Conservation (phyloP, 2,329 filamentous ascomycete species). For the Herpotrichia juniperi region DNA sequence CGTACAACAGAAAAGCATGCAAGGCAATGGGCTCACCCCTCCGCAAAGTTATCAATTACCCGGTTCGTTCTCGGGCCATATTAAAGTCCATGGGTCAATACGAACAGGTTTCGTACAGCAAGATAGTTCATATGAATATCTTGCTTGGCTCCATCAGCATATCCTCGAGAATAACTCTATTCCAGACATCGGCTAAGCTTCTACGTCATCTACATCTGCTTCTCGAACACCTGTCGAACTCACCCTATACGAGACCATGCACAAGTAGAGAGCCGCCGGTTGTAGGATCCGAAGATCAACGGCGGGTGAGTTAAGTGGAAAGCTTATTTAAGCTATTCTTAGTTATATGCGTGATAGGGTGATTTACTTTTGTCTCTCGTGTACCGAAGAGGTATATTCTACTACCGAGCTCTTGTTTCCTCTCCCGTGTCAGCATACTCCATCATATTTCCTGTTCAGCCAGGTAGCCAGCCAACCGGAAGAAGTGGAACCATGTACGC, state of each 20-base stretch:
- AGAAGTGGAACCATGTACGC: background rate
- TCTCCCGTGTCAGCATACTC: background rate
- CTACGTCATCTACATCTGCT: background rate
- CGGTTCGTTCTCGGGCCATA: background rate
- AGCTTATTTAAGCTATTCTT: conserved; percentile 15
- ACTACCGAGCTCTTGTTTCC: background rate
- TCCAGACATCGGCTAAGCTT: background rate
- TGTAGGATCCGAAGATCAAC: background rate
- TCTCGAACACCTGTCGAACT: background rate
- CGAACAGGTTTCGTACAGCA: background rate
- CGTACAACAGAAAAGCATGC: background rate
- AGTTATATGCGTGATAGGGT: too few species aligned
- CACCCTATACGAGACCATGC: background rate
- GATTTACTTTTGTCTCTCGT: background rate
- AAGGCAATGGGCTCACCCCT: background rate
- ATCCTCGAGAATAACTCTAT: background rate
- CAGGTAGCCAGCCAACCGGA: background rate
- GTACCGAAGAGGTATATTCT: background rate
- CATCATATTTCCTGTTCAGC: background rate
- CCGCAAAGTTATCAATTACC: background rate
- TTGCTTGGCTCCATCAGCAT: background rate
- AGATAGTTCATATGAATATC: background rate
- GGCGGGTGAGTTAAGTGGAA: background rate
- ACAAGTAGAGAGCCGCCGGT: background rate
- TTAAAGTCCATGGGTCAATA: background rate